A percentile compares a stretch with the other conserved stretches of the same genome.
Conservation (phyloP, 108 stramenopile genomes). For the Aurantiochytrium sp. region DNA sequence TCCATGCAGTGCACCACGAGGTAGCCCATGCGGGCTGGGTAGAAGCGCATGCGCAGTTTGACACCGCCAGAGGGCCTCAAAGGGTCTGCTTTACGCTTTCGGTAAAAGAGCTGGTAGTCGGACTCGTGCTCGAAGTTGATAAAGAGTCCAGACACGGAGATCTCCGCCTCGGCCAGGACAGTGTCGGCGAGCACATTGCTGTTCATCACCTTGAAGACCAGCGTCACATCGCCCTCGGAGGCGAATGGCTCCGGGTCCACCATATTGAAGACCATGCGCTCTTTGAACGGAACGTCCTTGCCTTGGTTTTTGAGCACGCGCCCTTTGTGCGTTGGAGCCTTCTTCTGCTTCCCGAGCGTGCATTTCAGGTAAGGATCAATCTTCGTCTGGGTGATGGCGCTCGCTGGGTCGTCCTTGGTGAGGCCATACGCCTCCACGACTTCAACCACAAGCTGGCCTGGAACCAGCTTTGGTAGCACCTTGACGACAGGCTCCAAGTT, state of each 20-base stretch:
- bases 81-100: constrained; percentile 16
- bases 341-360: constrained; percentile 43
- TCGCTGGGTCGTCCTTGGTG: not conserved
- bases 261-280: constrained; percentile 56
- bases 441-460: not conserved
- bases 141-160: constrained; percentile 39
- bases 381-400: not conserved
- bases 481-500: not conserved
- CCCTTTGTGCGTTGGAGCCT: constrained; percentile 32
- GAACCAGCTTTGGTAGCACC: not conserved
- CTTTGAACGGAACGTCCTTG: constrained; percentile 55
- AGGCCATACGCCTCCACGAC: not conserved
- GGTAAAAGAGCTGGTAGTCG: constrained; percentile 36
- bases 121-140: not conserved
- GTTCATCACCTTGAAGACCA: constrained; percentile 57
- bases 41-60: constrained; percentile 53
- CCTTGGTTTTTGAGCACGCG: constrained; percentile 43
- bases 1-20: constrained; percentile 50
- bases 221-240: constrained; percentile 48
- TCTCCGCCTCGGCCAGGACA: constrained; percentile 13
- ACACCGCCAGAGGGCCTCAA: not conserved
- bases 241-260: constrained; percentile 49
- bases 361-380: constrained; percentile 47
- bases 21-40: constrained; percentile 61
- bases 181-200: constrained; percentile 42